A percentile compares a stretch with the other conserved stretches of the same genome.
phyloP scores from a whole-genome alignment of 306 rosid genomes.

The Castanea crenata region DNA sequence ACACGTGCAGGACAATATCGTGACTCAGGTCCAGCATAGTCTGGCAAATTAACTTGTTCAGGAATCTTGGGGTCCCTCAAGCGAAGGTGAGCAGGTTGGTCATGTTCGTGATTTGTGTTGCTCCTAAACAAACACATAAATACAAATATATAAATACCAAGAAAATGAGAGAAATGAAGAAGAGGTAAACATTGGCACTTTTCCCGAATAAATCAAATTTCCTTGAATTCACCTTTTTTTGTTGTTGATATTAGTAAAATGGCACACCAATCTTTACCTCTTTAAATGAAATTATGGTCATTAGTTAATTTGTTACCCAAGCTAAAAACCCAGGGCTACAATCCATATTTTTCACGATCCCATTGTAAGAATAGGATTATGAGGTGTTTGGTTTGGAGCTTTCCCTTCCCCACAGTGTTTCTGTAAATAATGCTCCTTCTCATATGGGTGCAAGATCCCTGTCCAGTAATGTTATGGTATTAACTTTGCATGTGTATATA shows the following conservation, averaged over 20 bases:
- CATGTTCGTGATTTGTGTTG: conserved; percentile 98
- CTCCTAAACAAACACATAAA: conserved; percentile 50
- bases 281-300: background rate
- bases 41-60: conserved; percentile 66
- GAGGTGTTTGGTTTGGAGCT: background rate
- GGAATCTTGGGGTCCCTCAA: conserved; percentile 77
- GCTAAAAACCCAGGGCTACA: background rate
- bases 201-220: background rate
- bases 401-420: background rate
- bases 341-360: background rate
- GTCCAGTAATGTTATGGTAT: background rate
- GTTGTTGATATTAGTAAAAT: background rate
- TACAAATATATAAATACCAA: conserved; percentile 20
- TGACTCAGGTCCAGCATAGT: conserved; percentile 78
- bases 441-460: background rate
- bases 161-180: conserved; percentile 17
- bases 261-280: background rate
- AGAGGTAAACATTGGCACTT: conserved; percentile 14
- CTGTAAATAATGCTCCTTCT: background rate
- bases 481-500: background rate
- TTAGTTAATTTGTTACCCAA: background rate
- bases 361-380: background rate
- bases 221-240: background rate
- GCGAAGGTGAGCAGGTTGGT: conserved; percentile 91
- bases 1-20: conserved; percentile 95